Evolutionary conservation across 371 early-diverging fungal genomes (phyloP).

Genomic region (Actinomucor elegans): DNA sequence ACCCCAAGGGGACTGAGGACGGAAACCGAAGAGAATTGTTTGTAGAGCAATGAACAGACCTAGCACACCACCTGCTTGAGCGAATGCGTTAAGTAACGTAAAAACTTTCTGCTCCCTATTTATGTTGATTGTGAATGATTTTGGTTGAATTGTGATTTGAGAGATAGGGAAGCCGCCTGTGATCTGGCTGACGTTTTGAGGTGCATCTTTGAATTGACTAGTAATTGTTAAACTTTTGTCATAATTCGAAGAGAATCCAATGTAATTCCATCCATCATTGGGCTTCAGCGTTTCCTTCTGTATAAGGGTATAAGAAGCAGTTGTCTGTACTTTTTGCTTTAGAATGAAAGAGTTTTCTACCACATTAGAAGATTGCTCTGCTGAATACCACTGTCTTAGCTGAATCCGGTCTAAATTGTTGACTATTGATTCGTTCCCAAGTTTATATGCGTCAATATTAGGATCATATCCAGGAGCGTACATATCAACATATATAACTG

Average conservation of each 20-base stretch:
- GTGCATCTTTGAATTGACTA: not conserved
- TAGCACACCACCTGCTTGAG: constrained; percentile 34
- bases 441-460: not conserved
- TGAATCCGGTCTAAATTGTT: not conserved
- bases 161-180: not conserved
- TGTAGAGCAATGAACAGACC: constrained; percentile 34
- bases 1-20: constrained; percentile 44
- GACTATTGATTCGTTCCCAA: not conserved
- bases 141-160: constrained; percentile 13
- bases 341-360: not conserved
- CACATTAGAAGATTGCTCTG: not conserved
- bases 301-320: not conserved
- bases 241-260: constrained; percentile 6
- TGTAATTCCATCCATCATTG: constrained; percentile 14
- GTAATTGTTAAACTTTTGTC: not conserved
- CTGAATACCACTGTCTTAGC: not conserved
- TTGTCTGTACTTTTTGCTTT: not conserved
- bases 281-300: not conserved
- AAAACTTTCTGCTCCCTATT: constrained; percentile 25
- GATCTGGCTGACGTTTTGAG: not conserved
- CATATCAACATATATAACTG: not conserved
- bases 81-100: constrained; percentile 25
- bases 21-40: constrained; percentile 34
- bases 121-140: not conserved
- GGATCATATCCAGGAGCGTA: constrained; percentile 9